A percentile compares a stretch with the other conserved stretches of the same genome.
Evolutionary conservation across 306 rosid genomes (phyloP).

Genomic region (Echinosophora koreensis): DNA sequence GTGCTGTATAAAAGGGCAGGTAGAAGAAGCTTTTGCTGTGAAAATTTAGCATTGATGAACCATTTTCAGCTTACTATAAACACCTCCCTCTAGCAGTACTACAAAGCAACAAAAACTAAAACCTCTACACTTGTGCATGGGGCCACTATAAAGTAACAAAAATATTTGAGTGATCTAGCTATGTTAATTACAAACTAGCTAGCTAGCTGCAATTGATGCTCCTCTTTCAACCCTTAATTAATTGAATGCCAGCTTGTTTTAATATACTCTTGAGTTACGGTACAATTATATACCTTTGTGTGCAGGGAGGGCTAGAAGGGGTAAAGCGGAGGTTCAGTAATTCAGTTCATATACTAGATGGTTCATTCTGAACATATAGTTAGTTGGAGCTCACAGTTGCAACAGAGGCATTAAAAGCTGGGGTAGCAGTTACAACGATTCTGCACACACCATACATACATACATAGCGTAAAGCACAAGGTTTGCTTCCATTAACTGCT

Average conservation of each 20-base stretch:
- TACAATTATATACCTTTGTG: background rate
- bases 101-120: background rate
- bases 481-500: slow-evolving; percentile 41
- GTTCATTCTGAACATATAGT: background rate
- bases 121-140: background rate
- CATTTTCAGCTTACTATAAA: background rate
- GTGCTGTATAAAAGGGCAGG: background rate
- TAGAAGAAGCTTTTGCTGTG: background rate
- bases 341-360: background rate
- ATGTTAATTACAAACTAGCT: slow-evolving; percentile 2
- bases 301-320: slow-evolving; percentile 26
- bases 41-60: background rate
- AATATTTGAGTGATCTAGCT: background rate
- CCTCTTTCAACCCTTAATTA: background rate
- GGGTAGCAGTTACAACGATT: background rate
- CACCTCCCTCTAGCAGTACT: too few relatives aligned
- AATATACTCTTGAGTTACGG: background rate
- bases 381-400: slow-evolving; percentile 7
- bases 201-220: slow-evolving; percentile 7
- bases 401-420: slow-evolving; percentile 44
- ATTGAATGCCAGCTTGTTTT: background rate
- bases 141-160: slow-evolving; percentile 19
- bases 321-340: background rate
- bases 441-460: too few relatives aligned
- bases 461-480: slow-evolving; percentile 51